Conservation (phyloP, 257 asterid species). For the Primulina huaijiensis region DNA sequence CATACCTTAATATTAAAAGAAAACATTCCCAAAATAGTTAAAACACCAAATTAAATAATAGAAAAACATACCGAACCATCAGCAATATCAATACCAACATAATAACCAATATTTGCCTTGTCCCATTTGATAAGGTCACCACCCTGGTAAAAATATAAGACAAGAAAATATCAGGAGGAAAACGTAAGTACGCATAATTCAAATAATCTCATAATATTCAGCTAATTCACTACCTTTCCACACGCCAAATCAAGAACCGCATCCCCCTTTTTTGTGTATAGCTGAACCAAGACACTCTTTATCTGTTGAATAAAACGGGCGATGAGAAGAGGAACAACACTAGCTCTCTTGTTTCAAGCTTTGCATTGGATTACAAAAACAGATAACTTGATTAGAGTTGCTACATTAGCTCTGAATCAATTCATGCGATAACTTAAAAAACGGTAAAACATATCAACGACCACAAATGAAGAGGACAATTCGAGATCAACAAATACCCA, state of each 20-base stretch:
- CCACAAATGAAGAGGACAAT: not conserved
- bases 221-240: slow-evolving; percentile 66
- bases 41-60: not conserved
- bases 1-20: not conserved
- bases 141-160: slow-evolving; percentile 54
- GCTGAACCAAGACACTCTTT: slow-evolving; percentile 92
- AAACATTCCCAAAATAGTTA: not conserved
- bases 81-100: slow-evolving; percentile 92
- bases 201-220: slow-evolving; percentile 13
- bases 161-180: slow-evolving; percentile 10
- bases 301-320: slow-evolving; percentile 46
- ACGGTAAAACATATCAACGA: not conserved
- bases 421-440: not conserved
- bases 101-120: slow-evolving; percentile 89
- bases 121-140: slow-evolving; percentile 99
- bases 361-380: slow-evolving; percentile 10
- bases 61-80: slow-evolving; percentile 74
- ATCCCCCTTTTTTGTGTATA: slow-evolving; percentile 77
- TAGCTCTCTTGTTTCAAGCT: not conserved
- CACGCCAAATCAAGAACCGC: slow-evolving; percentile 97
- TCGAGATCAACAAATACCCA: slow-evolving; percentile 53
- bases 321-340: slow-evolving; percentile 1
- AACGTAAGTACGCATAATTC: not conserved
- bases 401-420: slow-evolving; percentile 6
- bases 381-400: not conserved